Base-by-base conservation (phyloP, 2,329 filamentous ascomycete species). In the Aureobasidium leucospermi region DNA sequence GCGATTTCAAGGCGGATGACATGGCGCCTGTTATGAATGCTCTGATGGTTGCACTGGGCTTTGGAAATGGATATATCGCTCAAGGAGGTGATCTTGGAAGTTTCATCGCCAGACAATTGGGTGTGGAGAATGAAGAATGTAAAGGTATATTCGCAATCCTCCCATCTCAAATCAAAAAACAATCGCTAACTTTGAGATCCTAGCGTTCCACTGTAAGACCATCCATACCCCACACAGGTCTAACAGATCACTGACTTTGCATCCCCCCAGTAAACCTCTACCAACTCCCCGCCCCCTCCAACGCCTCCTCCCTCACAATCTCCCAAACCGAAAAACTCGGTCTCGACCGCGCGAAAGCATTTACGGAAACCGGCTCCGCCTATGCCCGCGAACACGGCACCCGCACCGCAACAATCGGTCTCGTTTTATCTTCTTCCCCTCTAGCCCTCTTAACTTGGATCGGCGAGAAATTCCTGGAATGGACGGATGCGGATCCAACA, bases 1-100 rank as follows among this genome's bases (percentile, higher is more conserved):
- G 69, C 15, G 69, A 82, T 62, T 81, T 76, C 63, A 67, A 63
- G 0, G 62, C 71, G 0, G 64, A 68, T 0, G 74, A 77, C 49
- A 74, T 71, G 31, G 74, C 79, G 0, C 68, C 72, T 1, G 67
- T 81, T 8, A 71, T 84, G 58, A 74, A 84, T 67, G 72, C 76
- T 23, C 64, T 85, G 2, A 80, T 85, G 75, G 61, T 78, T 1
- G 72, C 72, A 0, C 73, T 85, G 3, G 83, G 82, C 0, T 82
- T 85, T 48, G 73, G 71, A 0, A 62, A 63, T 1, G 78, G 78
- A 2, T 85, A 85, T 62, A 67, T 83, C 7, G 74, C 75, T 0
- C 81, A 85, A 66, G 83, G 83, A 9, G 83, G 83, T 3, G 83
- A 86, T 63, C 71, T 85, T 1, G 79, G 81, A 2, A 75, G 73